Conservation (phyloP, 257 asterid genomes). For the Paraleonurus japonicus region DNA sequence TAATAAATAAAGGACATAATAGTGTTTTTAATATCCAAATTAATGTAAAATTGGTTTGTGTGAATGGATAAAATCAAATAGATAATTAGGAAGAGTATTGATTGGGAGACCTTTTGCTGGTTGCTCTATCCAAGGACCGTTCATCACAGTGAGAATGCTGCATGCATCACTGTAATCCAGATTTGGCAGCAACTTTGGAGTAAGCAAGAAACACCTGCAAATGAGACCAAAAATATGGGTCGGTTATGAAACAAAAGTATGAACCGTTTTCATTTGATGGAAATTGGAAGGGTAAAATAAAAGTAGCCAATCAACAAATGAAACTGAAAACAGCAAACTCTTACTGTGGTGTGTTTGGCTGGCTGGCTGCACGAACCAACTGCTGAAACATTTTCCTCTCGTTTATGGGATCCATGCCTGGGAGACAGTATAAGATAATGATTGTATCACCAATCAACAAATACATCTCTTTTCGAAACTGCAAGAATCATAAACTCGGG, state of each 20-base stretch:
- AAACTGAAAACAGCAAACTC: slow-evolving; percentile 25
- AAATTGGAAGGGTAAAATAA: not conserved
- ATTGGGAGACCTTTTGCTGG: slow-evolving; percentile 72
- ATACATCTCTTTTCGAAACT: slow-evolving; percentile 9
- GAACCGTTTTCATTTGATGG: not conserved
- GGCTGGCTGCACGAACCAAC: slow-evolving; percentile 92
- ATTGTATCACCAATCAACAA: slow-evolving; percentile 15
- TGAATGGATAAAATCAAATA: too few relatives aligned
- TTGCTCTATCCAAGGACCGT: slow-evolving; percentile 92
- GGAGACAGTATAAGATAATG: slow-evolving; percentile 19
- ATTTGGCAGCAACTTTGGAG: slow-evolving; percentile 83
- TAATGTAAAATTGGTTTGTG: too few relatives aligned
- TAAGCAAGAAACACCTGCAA: slow-evolving; percentile 87
- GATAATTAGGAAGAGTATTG: not conserved
- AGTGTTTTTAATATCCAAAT: not conserved
- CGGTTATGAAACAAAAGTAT: not conserved
- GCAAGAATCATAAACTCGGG: slow-evolving; percentile 17
- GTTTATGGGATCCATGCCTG: slow-evolving; percentile 97
- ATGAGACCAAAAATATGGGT: slow-evolving; percentile 9
- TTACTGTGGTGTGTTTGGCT: slow-evolving; percentile 90
- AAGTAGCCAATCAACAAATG: not conserved
- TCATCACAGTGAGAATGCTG: slow-evolving; percentile 78
- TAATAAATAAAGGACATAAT: not conserved
- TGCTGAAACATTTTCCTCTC: slow-evolving; percentile 99
- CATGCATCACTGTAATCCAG: slow-evolving; percentile 80